A percentile compares a stretch with the other conserved stretches of the same genome.
Evolutionary conservation across 768 basidiomycete genomes (phyloP).

Genomic region (Kwoniella dejecticola): DNA sequence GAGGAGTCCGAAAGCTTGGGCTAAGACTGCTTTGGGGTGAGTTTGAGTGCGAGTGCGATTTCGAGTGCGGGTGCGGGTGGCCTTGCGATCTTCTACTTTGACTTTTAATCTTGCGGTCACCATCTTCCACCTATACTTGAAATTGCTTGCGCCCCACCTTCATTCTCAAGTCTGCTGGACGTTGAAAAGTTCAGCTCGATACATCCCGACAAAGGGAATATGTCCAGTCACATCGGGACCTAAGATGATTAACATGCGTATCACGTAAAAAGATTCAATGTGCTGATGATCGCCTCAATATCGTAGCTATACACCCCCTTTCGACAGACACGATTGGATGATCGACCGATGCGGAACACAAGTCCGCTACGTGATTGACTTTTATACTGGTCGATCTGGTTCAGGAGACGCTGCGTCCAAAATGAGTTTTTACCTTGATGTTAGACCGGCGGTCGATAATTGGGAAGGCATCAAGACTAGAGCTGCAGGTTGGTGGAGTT

Average conservation of each 20-base stretch:
- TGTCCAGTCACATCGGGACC: too few species aligned
- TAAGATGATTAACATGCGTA: too few species aligned
- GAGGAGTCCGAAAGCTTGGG: constrained; percentile 74
- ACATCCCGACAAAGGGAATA: too few species aligned
- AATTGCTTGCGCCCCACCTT: too few species aligned
- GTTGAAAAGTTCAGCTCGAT: too few species aligned
- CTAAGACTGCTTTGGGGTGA: constrained; percentile 84
- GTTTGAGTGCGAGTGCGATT: constrained; percentile 48
- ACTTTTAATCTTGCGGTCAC: too few species aligned
- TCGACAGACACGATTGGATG: constrained; percentile 96
- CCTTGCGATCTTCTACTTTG: background rate
- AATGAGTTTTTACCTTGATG: constrained; percentile 89
- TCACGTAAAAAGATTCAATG: too few species aligned
- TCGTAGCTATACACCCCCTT: constrained; percentile 83
- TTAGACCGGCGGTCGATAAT: constrained; percentile 86
- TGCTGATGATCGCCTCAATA: background rate
- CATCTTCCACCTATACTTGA: too few species aligned
- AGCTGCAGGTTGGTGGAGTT: constrained; percentile 62
- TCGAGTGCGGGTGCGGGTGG: too few species aligned
- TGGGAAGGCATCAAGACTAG: constrained; percentile 94
- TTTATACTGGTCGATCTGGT: constrained; percentile 76
- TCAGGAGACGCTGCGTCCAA: constrained; percentile 30
- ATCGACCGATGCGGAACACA: constrained; percentile 88
- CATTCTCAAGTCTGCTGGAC: too few species aligned
- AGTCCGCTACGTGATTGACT: constrained; percentile 95